Evolutionary conservation across 2,329 filamentous ascomycete species (phyloP), one percentile per base, ranked within the genome.

Genomic region (Diaporthe helianthi): DNA sequence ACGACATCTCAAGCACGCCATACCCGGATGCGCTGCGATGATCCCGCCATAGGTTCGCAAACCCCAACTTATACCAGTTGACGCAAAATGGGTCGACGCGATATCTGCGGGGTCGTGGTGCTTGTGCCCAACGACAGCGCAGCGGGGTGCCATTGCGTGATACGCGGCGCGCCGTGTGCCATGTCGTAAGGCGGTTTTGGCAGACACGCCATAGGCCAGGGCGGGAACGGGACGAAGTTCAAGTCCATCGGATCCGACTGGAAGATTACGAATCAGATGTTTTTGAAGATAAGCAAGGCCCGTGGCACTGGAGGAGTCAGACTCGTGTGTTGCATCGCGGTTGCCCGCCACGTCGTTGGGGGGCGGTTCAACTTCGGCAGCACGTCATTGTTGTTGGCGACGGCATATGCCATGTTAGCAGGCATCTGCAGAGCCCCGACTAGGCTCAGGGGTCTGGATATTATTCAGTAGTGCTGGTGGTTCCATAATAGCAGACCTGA

Each of bases 91-190:
- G 52, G 33, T 55, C 52, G 44, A 60, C 24, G 26, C n/a, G 38
- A 49, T 71, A 71, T 71, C 66, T 71, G 69, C 69, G 69, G 67
- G 67, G 69, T 61, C 22, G 38, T 26, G 13, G 29, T 49, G 36
- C 38, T 49, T 49, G 29, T 26, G 51, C 17, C 36, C 38, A 61
- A 63, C 41, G n/a, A 26, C 60, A 38, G 51, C 38, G 63, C 67
- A 58, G 69, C 61, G 55, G 44, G 47, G 64, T 6, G 12, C 0
- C 55, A 69, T 71, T 54, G 69, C 69, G 69, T 71, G 69, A 69
- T 71, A 49, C 47, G 24, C 19, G 55, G 49, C 54, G 69, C 63
- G 51, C 65, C 63, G 69, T 68, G 69, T 71, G 69, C 69, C 67
- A 71, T 71, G 19, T 55, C 41, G 44, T 26, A 49, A 63, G n/a